These are phyloP conservation scores for Dactylellina drechsleri DNA, from an alignment of 2,329 filamentous ascomycete species.

Conservation along the genomic window DNA sequence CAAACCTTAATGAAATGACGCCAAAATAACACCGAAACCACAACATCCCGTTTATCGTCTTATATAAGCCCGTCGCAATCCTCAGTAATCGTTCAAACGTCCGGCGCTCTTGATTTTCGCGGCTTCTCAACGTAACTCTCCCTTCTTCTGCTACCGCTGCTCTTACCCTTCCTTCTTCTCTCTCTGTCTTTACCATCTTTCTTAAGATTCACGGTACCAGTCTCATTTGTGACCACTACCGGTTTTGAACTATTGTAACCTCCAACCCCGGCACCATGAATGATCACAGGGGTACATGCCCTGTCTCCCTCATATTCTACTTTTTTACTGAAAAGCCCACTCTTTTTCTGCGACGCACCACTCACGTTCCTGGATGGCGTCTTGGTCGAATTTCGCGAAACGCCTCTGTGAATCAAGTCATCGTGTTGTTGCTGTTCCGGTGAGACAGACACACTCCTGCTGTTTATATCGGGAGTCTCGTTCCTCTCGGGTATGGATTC, in stretches of 20 bases:
- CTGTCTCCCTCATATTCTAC: slow-evolving; percentile 32
- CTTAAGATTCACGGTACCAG: slow-evolving; percentile 22
- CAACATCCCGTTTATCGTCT: slow-evolving; percentile 4
- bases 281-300: slow-evolving; percentile 38
- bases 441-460: slow-evolving; percentile 22
- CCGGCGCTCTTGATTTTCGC: slow-evolving; percentile 26
- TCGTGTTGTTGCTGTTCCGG: slow-evolving; percentile 33
- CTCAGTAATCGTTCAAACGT: slow-evolving; percentile 29
- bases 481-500: slow-evolving; percentile 38
- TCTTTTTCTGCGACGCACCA: slow-evolving; percentile 41
- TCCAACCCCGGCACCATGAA: slow-evolving; percentile 33
- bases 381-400: slow-evolving; percentile 34
- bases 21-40: slow-evolving; percentile 35
- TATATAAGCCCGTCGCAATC: neutral
- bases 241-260: slow-evolving; percentile 47
- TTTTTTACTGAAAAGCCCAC: slow-evolving; percentile 45
- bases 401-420: slow-evolving; percentile 30
- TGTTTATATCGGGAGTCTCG: slow-evolving; percentile 28
- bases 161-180: slow-evolving; percentile 30
- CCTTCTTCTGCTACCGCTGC: slow-evolving; percentile 27
- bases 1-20: slow-evolving; percentile 27
- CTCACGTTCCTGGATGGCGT: slow-evolving; percentile 33
- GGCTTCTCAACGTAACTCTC: slow-evolving; percentile 39
- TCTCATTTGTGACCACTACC: slow-evolving; percentile 30
- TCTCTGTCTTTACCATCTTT: slow-evolving; percentile 38